phyloP scores from a whole-genome alignment of 2,329 filamentous ascomycete genomes.

The Cryphonectria radicalis region DNA sequence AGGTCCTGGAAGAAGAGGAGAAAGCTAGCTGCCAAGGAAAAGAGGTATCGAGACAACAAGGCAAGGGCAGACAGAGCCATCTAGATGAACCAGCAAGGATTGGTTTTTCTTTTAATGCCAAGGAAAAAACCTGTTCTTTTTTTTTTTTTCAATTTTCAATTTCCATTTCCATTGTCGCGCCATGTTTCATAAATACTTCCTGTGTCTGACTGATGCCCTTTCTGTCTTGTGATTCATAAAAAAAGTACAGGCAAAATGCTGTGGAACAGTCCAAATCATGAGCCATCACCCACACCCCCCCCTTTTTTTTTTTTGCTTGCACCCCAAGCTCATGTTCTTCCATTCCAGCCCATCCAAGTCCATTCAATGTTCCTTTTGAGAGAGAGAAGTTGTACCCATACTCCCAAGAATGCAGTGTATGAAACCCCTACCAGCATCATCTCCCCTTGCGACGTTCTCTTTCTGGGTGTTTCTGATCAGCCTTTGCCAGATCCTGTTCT shows the following conservation, averaged over 20 bases:
- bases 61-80: conserved; percentile 53
- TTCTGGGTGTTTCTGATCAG: not conserved
- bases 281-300: too few relatives aligned
- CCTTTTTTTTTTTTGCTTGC: not conserved
- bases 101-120: not conserved
- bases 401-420: not conserved
- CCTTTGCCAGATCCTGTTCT: not conserved
- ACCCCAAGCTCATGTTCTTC: not conserved
- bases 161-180: not conserved
- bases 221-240: not conserved
- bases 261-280: not conserved
- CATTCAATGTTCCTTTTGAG: not conserved
- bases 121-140: not conserved
- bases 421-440: not conserved
- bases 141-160: too few relatives aligned
- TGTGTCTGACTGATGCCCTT: not conserved
- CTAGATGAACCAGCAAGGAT: conserved; percentile 29
- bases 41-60: conserved; percentile 68
- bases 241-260: not conserved
- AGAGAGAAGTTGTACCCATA: not conserved
- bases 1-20: conserved; percentile 68
- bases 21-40: conserved; percentile 67
- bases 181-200: not conserved
- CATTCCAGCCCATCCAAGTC: not conserved
- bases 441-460: not conserved